Evolutionary conservation across 2,329 filamentous ascomycete species (phyloP).

Genomic region (Colletotrichum sp.): DNA sequence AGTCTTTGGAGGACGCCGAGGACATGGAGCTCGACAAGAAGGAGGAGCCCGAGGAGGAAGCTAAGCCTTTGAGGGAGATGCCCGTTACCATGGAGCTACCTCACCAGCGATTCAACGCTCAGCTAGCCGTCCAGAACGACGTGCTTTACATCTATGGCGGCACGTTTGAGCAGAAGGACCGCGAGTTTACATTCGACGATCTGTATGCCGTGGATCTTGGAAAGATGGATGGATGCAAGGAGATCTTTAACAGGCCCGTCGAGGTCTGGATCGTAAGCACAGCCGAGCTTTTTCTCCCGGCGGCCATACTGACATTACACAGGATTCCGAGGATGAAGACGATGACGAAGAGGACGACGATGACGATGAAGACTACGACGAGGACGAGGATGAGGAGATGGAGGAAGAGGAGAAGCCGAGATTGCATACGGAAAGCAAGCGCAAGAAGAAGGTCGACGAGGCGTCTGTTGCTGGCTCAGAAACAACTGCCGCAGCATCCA

Average conservation of each 20-base stretch:
- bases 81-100: slow-evolving; percentile 80
- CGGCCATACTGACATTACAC: slow-evolving; percentile 26
- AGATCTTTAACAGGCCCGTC: slow-evolving; percentile 85
- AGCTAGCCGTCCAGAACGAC: slow-evolving; percentile 89
- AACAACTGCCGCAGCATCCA: slow-evolving; percentile 29
- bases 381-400: slow-evolving; percentile 53
- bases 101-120: slow-evolving; percentile 88
- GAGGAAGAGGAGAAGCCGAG: slow-evolving; percentile 48
- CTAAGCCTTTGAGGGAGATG: slow-evolving; percentile 64
- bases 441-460: slow-evolving; percentile 59
- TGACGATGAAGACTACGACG: slow-evolving; percentile 56
- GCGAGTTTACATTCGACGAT: slow-evolving; percentile 95
- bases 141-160: slow-evolving; percentile 93
- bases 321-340: slow-evolving; percentile 65
- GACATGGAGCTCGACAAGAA: slow-evolving; percentile 55
- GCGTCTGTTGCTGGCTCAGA: slow-evolving; percentile 25
- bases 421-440: slow-evolving; percentile 56
- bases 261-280: slow-evolving; percentile 78
- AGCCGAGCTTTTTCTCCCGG: slow-evolving; percentile 27
- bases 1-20: slow-evolving; percentile 59
- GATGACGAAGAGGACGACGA: slow-evolving; percentile 62
- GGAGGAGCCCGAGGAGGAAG: slow-evolving; percentile 55
- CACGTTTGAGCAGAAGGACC: slow-evolving; percentile 92
- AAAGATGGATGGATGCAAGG: slow-evolving; percentile 91
- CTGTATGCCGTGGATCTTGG: slow-evolving; percentile 92